Conservation (phyloP, 1,284 basidiomycete genomes). For the Papiliotrema laurentii region DNA sequence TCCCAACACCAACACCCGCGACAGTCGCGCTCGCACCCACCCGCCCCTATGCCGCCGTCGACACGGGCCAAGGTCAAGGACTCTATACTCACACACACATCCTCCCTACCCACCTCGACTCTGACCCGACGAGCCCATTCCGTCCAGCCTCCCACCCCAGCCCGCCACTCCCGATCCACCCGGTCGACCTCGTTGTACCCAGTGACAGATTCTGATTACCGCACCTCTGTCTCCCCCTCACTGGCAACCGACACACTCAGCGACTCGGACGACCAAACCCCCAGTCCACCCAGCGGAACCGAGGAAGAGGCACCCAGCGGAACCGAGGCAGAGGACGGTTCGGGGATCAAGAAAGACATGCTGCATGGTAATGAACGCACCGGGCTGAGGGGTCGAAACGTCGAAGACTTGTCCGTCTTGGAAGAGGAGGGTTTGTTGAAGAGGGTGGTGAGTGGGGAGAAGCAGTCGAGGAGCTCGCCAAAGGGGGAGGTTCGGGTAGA, state of each 20-base stretch:
- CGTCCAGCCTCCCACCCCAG: neutral
- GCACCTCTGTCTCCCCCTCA: neutral
- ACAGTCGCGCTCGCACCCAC: neutral
- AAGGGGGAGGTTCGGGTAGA: slow-evolving; percentile 25
- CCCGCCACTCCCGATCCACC: neutral
- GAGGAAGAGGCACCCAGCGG: neutral
- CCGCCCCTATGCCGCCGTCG: slow-evolving; percentile 2
- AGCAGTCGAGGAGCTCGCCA: slow-evolving; percentile 1
- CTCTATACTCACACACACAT: neutral
- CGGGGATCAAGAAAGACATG: slow-evolving; percentile 11
- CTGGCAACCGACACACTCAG: neutral
- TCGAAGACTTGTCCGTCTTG: slow-evolving; percentile 36
- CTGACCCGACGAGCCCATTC: neutral
- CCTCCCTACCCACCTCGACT: neutral
- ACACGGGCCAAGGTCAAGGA: neutral
- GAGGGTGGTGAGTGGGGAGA: slow-evolving; percentile 5
- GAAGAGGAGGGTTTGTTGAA: slow-evolving; percentile 42
- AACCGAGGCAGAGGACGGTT: neutral
- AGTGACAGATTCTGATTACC: neutral
- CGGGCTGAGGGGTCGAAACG: slow-evolving; percentile 27
- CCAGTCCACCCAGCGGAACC: neutral
- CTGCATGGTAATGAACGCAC: slow-evolving; percentile 11
- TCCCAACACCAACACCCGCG: neutral
- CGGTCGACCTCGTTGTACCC: neutral
- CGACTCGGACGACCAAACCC: neutral